These are phyloP conservation scores for Schizosaccharomyces octosporus DNA, from an alignment of 805 yeast genomes.

Conservation along the genomic window DNA sequence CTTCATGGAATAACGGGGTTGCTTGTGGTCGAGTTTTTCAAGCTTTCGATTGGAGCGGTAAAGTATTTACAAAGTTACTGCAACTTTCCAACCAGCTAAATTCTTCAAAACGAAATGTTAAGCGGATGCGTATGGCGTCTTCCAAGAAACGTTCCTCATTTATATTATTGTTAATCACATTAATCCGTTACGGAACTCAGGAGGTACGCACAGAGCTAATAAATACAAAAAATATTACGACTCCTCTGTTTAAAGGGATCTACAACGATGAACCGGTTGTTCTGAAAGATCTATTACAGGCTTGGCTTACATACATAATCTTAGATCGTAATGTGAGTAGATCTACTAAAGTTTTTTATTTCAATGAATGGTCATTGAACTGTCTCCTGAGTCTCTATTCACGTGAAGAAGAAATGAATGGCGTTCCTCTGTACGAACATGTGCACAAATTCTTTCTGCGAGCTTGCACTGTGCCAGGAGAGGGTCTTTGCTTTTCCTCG, in stretches of 20 bases:
- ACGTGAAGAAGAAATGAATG: conserved; percentile 18
- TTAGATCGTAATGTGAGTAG: conserved; percentile 37
- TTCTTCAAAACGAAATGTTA: conserved; percentile 15
- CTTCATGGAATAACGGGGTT: conserved; percentile 24
- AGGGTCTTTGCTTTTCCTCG: conserved; percentile 14
- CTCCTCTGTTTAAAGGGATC: conserved; percentile 38
- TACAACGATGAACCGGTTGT: conserved; percentile 27
- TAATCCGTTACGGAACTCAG: not conserved
- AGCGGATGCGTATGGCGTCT: not conserved
- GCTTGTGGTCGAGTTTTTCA: conserved; percentile 34
- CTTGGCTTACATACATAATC: conserved; percentile 27
- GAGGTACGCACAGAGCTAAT: not conserved
- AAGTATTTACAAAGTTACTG: conserved; percentile 36
- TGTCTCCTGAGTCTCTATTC: conserved; percentile 31
- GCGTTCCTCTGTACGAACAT: conserved; percentile 22
- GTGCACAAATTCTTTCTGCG: conserved; percentile 2
- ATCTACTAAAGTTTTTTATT: conserved; percentile 44
- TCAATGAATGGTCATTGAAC: conserved; percentile 51
- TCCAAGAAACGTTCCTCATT: not conserved
- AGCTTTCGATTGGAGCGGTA: conserved; percentile 40
- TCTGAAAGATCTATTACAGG: conserved; percentile 19
- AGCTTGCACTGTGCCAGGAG: conserved; percentile 5
- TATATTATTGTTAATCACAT: not conserved
- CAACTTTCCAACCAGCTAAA: conserved; percentile 20
- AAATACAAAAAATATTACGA: not conserved